These are phyloP conservation scores for Ganoderma sinense DNA, from an alignment of 1,284 basidiomycete genomes.

Conservation along the genomic window DNA sequence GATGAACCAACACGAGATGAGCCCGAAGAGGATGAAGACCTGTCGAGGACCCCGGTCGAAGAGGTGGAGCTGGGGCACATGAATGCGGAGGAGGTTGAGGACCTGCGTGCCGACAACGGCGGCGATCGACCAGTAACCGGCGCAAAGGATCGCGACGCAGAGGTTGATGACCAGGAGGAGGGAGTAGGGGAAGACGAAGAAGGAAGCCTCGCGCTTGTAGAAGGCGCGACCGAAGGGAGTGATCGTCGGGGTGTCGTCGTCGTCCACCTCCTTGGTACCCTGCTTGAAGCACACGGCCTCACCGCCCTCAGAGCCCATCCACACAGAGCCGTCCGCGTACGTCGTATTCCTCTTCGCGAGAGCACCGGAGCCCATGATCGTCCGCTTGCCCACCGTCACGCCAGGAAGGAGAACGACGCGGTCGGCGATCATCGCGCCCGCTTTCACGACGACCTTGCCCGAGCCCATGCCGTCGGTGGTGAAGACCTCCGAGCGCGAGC, in stretches of 20 bases:
- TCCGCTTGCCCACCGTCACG: conserved; percentile 46
- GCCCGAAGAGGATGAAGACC: conserved; percentile 45
- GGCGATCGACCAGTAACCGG: conserved; percentile 52
- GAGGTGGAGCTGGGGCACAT: conserved; percentile 41
- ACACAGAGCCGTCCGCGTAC: conserved; percentile 52
- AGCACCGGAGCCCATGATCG: conserved; percentile 56
- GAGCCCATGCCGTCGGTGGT: conserved; percentile 51
- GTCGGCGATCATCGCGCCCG: conserved; percentile 58
- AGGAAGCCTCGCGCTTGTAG: conserved; percentile 50
- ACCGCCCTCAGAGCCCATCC: conserved; percentile 52
- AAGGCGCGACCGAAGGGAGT: conserved; percentile 58
- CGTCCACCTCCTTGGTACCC: conserved; percentile 21
- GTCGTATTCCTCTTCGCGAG: conserved; percentile 47
- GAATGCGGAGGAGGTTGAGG: conserved; percentile 44
- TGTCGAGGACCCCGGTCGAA: conserved; percentile 46
- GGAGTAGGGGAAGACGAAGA: conserved; percentile 51
- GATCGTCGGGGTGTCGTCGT: conserved; percentile 41
- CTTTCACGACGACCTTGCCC: conserved; percentile 46
- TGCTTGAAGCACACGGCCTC: conserved; percentile 42
- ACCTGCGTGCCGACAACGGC: conserved; percentile 49
- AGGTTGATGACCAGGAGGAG: conserved; percentile 46
- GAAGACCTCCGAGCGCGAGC: conserved; percentile 52
- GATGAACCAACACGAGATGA: conserved; percentile 47
- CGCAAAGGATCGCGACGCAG: conserved; percentile 36
- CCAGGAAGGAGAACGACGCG: conserved; percentile 53